phyloP scores from a whole-genome alignment of 163 green algal genomes.

The Coccomyxa subellipsoidea region DNA sequence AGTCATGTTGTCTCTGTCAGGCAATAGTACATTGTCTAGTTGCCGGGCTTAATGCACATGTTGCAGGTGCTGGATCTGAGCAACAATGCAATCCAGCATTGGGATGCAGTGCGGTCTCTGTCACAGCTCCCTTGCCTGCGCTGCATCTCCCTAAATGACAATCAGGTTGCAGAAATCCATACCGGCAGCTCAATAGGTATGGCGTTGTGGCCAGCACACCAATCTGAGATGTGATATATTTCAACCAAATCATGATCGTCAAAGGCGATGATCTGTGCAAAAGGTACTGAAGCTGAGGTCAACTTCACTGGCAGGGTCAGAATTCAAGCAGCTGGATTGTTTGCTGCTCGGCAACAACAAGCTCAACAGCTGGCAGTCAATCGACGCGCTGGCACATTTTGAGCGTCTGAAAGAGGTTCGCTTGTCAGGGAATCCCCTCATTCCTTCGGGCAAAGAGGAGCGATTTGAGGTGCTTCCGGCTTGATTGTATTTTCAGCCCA shows the following conservation, averaged over 20 bases:
- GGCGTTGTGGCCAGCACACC: too few species aligned
- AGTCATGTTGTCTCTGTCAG: neutral
- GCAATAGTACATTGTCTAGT: too few species aligned
- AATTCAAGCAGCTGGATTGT: neutral
- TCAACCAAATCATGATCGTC: too few species aligned
- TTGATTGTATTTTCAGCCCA: too few species aligned
- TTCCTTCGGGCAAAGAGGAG: slow-evolving; percentile 31
- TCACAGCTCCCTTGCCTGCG: slow-evolving; percentile 37
- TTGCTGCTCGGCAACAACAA: slow-evolving; percentile 52
- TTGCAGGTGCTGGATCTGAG: slow-evolving; percentile 27
- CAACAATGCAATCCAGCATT: slow-evolving; percentile 15
- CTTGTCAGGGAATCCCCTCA: slow-evolving; percentile 72
- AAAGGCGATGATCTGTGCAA: too few species aligned
- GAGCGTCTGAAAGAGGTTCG: slow-evolving; percentile 63
- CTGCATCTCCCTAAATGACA: slow-evolving; percentile 56
- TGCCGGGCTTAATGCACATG: neutral
- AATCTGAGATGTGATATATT: too few species aligned
- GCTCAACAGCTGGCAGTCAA: slow-evolving; percentile 47
- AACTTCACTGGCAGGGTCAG: neutral
- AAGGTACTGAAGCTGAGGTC: neutral
- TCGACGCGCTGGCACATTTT: slow-evolving; percentile 65
- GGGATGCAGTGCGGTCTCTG: slow-evolving; percentile 39
- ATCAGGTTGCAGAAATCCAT: slow-evolving; percentile 28
- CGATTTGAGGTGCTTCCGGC: slow-evolving; percentile 56
- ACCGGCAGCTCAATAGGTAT: neutral